Base-by-base conservation (phyloP, 441 rosid genomes). In the Gossypium davidsonii region DNA sequence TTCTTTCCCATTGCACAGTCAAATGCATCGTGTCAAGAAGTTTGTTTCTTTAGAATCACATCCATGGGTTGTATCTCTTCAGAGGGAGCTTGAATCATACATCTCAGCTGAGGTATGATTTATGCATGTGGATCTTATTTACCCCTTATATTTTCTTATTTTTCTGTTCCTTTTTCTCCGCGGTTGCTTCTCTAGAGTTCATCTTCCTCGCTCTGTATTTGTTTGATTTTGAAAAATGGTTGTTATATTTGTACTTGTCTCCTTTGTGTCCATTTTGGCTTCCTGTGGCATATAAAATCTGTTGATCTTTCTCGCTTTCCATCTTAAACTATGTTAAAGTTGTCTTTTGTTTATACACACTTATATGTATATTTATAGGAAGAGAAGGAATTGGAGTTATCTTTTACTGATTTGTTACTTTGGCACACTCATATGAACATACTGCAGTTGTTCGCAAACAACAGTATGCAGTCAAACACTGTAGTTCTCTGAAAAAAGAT, bases 61-160 rank as follows among this genome's bases (percentile, higher is more conserved):
- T 85, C 96, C 97, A 3, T 94, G 93, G 94, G 82, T 92, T 44
- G 76, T 91, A 15, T 80, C 79, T 57, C 79, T 92, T 71, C 98
- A 94, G 80, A 87, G 75, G 80, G 90, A 89, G 31, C 91, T 94
- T 63, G 99, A 94, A 69, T 86, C 89, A 26, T 84, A 85, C 57
- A 78, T 88, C 57, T 71, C 71, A 42, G 58, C 83, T 2, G 80
- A 88, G 95, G 98, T 94, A 79, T 48, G 59, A 26, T 39, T 49
- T 39, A 26, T 39, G 25, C 70, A 31, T 48, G 18, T 28, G 18
- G 11, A 31, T 60, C 62, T 42, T 51, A n/a, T 73, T 73, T 49
- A 6, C 10, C 17, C 25, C 15, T 3, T 34, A 17, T 28, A n/a
- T 17, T 46, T 31, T 52, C 42, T 8, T 10, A 61, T 26, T 46